Evolutionary conservation across 768 basidiomycete genomes (phyloP).

Genomic region (Tulasnella sp.): DNA sequence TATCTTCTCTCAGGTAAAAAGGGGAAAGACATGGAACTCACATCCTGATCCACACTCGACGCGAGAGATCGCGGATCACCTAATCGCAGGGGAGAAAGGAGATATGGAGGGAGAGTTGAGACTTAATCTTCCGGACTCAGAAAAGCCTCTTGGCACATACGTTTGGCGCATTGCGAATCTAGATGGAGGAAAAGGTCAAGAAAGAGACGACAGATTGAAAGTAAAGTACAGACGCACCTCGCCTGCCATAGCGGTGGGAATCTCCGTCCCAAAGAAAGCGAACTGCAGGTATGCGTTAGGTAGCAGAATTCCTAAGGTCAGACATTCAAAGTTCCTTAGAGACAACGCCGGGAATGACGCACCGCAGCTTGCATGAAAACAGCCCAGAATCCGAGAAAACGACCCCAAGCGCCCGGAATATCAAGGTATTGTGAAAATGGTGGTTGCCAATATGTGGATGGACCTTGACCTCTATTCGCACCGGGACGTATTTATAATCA

Average conservation of each 20-base stretch:
- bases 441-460: conserved; percentile 28
- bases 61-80: neutral
- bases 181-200: neutral
- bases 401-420: conserved; percentile 45
- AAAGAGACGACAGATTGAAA: too few relatives aligned
- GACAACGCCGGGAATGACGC: too few relatives aligned
- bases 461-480: neutral
- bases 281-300: neutral
- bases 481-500: neutral
- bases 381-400: conserved; percentile 57
- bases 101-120: neutral
- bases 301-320: neutral
- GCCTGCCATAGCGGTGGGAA: neutral
- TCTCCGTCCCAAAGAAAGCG: conserved; percentile 10
- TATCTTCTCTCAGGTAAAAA: neutral
- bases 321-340: conserved; percentile 21
- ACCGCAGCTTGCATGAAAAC: conserved; percentile 49
- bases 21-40: neutral
- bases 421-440: conserved; percentile 51
- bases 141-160: neutral
- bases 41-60: conserved; percentile 5
- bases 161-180: conserved; percentile 8
- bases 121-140: neutral
- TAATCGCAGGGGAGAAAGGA: neutral
- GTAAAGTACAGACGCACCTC: neutral